Conservation (phyloP, 2,329 filamentous ascomycete species). For the Fusarium nygamai region DNA sequence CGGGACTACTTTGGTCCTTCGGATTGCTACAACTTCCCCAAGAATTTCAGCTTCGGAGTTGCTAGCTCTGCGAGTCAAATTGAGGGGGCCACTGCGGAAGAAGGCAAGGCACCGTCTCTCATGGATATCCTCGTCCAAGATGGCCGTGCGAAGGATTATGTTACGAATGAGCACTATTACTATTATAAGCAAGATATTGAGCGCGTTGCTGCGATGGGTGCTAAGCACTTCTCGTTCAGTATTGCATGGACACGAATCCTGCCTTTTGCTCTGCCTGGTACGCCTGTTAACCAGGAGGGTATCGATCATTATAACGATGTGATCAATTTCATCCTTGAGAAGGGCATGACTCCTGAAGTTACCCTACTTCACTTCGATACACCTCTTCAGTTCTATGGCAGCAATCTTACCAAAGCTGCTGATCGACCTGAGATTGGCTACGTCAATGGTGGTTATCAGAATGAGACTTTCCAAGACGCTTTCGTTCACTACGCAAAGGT, state of each 20-base stretch:
- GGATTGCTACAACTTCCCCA: constrained; percentile 60
- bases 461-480: constrained; percentile 58
- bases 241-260: constrained; percentile 64
- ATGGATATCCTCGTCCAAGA: constrained; percentile 52
- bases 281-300: constrained; percentile 61
- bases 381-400: constrained; percentile 54
- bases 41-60: constrained; percentile 60
- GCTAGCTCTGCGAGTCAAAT: constrained; percentile 58
- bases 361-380: constrained; percentile 62
- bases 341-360: constrained; percentile 60
- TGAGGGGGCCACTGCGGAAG: constrained; percentile 56
- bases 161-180: constrained; percentile 63
- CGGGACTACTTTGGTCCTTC: constrained; percentile 59
- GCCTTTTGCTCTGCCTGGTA: constrained; percentile 60
- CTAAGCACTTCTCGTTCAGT: constrained; percentile 62
- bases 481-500: constrained; percentile 65
- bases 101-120: constrained; percentile 55
- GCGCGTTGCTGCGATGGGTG: constrained; percentile 60
- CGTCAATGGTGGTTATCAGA: constrained; percentile 55
- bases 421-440: constrained; percentile 49
- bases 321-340: constrained; percentile 59
- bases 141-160: constrained; percentile 45
- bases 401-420: constrained; percentile 42
- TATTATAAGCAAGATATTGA: constrained; percentile 67
- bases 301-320: constrained; percentile 65